Evolutionary conservation across 352 stramenopile species (phyloP), one percentile per base, ranked within the genome.

Genomic region (Albugo candida): DNA sequence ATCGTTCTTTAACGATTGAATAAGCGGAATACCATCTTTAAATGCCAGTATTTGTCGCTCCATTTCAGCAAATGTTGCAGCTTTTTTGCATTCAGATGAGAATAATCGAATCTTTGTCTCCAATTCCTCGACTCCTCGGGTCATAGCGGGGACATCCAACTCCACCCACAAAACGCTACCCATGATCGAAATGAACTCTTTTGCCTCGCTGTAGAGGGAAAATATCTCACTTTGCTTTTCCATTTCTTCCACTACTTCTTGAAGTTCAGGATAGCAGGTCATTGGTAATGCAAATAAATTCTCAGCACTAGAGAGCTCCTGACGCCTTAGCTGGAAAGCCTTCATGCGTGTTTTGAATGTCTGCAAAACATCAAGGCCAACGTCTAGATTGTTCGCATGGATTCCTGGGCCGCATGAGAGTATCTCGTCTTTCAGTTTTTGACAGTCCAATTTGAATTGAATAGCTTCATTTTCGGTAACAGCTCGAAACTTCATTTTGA

Each of bases 1-100:
- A 24, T 96, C 85, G 47, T 96, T 96, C 59, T 96, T 96, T 1
- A 96, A 65, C 53, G 77, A 91, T 41, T 95, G 79, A 51, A 96
- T 95, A 1, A 96, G 60, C 14, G 87, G 87, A 17, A 96, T 94
- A 52, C 76, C 91, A 24, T 96, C 83, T 52, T 95, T 94, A 53
- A 96, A 96, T n/a, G 88, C 76, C 12, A 80, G 52, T 13, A 96
- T 92, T 48, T 92, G 70, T 46, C 85, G 83, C 54, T 96, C 80
- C 10, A 96, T 82, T 54, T 92, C 74, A 36, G 83, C 63, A 42
- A 95, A 96, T 1, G 83, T 95, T 14, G 81, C 82, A 60, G 94
- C 85, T 5, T 74, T 61, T 20, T 92, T 91, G 2, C 95, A 63
- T 1, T 95, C 80, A 50, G 93, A 94, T 0, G 84, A 81, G 31